Evolutionary conservation across 2,329 filamentous ascomycete genomes (phyloP), one percentile per base, ranked within the genome.

Genomic region (Ilyonectria mors-panacis): DNA sequence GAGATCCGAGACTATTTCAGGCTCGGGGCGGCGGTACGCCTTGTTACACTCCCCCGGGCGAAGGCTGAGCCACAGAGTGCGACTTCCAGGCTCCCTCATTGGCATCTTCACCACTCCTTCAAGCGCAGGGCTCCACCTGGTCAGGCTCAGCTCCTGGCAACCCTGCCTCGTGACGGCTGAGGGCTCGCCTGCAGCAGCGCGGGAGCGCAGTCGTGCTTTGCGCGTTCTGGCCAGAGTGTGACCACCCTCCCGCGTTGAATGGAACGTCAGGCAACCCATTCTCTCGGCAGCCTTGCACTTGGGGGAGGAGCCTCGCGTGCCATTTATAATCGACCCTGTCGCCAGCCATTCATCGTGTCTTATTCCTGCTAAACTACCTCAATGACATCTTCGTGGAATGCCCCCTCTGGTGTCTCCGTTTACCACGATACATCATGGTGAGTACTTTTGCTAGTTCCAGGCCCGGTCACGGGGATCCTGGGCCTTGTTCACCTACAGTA

Each of bases 401-500:
- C 23, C 33, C 44, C 57, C 58, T 63, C 57, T 55, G 66, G 59
- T 50, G 58, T 61, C 51, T 61, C 58, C 58, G 33, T 62, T 45
- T 65, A 66, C 44, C 39, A 62, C 60, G 65, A 70, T 53, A 73
- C 72, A 71, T 68, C 70, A 75, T 75, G 77, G 77, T 77, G 62
- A 69, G 74, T 50, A n/a, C 9, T 35, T 45, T 23, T 51, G 26
- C 19, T 33, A 33, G 8, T 33, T 33, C 30, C 8, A 2, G 8
- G 12, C 30, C 9, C 8, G 30, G 7, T 33, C 30, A 12, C 3
- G 30, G 30, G 10, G 10, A 12, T 39, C 26, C 47, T 17, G 8
- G 1, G 5, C n/a, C 28, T 30, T 30, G 26, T 9, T 28, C 30
- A 7, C 23, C 26, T 28, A 21, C n/a, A 9, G 7, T 6, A 19